Conservation (phyloP, 139 green algal genomes). For the Chlorella sp. region DNA sequence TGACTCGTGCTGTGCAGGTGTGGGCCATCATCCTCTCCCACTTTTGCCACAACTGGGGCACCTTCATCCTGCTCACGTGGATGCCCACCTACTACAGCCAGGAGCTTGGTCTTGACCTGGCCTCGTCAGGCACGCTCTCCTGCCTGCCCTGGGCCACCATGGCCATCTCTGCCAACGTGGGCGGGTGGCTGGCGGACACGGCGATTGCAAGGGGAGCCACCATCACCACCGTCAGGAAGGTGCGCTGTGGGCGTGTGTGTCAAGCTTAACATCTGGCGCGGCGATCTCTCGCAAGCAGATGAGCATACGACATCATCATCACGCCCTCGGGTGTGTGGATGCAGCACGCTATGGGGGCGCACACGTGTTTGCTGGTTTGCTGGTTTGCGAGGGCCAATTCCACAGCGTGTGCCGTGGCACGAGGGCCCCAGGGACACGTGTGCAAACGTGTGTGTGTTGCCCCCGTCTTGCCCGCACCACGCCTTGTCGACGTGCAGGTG, state of each 20-base stretch:
- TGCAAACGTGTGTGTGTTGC: no score
- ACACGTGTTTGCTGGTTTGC: neutral
- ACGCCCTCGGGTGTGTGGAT: neutral
- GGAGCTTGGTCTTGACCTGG: slow-evolving; percentile 85
- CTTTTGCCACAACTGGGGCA: slow-evolving; percentile 99
- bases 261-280: no score
- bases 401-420: neutral
- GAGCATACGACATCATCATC: neutral
- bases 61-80: slow-evolving; percentile 98
- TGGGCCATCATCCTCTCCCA: slow-evolving; percentile 96
- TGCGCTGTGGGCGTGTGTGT: no score
- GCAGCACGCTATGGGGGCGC: no score
- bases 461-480: no score
- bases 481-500: slow-evolving; percentile 12
- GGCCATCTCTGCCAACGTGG: slow-evolving; percentile 80
- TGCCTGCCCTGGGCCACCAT: slow-evolving; percentile 97
- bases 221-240: slow-evolving; percentile 84
- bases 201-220: slow-evolving; percentile 57
- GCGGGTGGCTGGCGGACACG: slow-evolving; percentile 86
- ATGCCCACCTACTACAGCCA: slow-evolving; percentile 98
- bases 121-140: slow-evolving; percentile 58
- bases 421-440: neutral
- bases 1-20: no score
- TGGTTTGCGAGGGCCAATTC: neutral
- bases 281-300: no score